A percentile compares a stretch with the other conserved stretches of the same genome.
phyloP scores from a whole-genome alignment of 2,329 filamentous ascomycete genomes.

The Fusarium sublunatum region DNA sequence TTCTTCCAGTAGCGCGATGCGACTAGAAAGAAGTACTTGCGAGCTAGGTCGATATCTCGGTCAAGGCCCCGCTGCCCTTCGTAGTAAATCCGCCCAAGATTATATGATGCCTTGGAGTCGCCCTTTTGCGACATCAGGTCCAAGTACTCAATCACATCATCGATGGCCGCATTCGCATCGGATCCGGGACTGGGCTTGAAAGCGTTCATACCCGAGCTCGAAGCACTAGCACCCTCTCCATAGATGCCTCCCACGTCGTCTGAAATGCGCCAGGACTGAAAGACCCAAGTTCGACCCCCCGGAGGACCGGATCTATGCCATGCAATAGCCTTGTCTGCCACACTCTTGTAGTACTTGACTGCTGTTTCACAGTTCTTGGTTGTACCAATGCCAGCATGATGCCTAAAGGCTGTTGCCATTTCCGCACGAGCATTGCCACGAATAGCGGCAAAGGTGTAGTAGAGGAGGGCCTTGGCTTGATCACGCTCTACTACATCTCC shows the following conservation, averaged over 20 bases:
- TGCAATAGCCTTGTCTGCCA: constrained; percentile 90
- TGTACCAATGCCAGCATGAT: constrained; percentile 86
- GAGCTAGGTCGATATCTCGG: constrained; percentile 77
- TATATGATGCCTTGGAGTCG: constrained; percentile 87
- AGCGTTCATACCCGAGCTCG: constrained; percentile 86
- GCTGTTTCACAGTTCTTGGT: constrained; percentile 87
- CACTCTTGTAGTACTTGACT: constrained; percentile 88
- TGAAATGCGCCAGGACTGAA: constrained; percentile 85
- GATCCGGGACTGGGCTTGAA: constrained; percentile 78
- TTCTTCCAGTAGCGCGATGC: constrained; percentile 84
- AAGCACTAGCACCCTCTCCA: constrained; percentile 91
- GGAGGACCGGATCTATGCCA: constrained; percentile 93
- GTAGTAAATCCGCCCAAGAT: constrained; percentile 86
- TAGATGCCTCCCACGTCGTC: constrained; percentile 94
- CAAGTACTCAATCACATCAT: constrained; percentile 94
- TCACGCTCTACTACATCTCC: constrained; percentile 83
- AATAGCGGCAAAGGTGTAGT: constrained; percentile 92
- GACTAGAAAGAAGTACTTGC: constrained; percentile 83
- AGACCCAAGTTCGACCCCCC: constrained; percentile 81
- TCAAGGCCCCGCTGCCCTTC: constrained; percentile 83
- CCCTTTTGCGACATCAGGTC: constrained; percentile 91
- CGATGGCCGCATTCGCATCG: constrained; percentile 85
- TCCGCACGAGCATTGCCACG: constrained; percentile 85
- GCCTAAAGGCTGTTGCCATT: constrained; percentile 91
- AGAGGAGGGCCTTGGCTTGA: constrained; percentile 90